Evolutionary conservation across 257 asterid genomes (phyloP).

Genomic region (Ilex asprella): DNA sequence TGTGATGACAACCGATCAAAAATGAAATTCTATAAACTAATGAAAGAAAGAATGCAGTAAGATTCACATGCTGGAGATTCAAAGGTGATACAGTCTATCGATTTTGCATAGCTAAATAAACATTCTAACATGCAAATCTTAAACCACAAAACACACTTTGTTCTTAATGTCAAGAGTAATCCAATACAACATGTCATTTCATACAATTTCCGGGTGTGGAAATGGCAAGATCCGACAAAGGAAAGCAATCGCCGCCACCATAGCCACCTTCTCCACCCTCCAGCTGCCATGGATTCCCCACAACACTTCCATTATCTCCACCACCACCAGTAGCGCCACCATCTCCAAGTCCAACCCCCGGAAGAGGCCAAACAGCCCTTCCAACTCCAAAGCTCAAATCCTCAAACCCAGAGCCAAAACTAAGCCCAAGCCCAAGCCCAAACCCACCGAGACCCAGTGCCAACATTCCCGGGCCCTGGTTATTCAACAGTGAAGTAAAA

Average conservation of each 20-base stretch:
- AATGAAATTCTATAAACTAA: too few species aligned
- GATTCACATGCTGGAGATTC: too few species aligned
- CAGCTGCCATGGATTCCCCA: constrained; percentile 61
- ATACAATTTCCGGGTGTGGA: constrained; percentile 49
- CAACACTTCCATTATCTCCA: constrained; percentile 9
- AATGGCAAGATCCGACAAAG: constrained; percentile 64
- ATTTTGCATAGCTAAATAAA: too few species aligned
- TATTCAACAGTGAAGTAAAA: constrained; percentile 61
- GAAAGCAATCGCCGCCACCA: constrained; percentile 44
- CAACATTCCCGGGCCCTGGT: constrained; percentile 51
- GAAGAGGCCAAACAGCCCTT: constrained; percentile 53
- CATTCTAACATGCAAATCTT: too few species aligned
- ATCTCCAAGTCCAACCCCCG: constrained; percentile 32
- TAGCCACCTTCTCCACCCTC: constrained; percentile 50
- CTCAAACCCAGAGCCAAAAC: constrained; percentile 40
- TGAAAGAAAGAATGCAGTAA: too few species aligned
- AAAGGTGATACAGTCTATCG: too few species aligned
- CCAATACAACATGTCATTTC: constrained; percentile 27
- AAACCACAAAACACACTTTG: too few species aligned
- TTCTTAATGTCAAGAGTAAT: not conserved
- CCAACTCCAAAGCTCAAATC: constrained; percentile 70
- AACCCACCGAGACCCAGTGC: constrained; percentile 43
- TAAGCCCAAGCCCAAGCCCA: constrained; percentile 63
- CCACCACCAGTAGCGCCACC: constrained; percentile 24
- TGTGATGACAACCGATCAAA: too few species aligned